Base-by-base conservation (phyloP, 2,329 filamentous ascomycete species). In the Ophiostoma triangulosporum region DNA sequence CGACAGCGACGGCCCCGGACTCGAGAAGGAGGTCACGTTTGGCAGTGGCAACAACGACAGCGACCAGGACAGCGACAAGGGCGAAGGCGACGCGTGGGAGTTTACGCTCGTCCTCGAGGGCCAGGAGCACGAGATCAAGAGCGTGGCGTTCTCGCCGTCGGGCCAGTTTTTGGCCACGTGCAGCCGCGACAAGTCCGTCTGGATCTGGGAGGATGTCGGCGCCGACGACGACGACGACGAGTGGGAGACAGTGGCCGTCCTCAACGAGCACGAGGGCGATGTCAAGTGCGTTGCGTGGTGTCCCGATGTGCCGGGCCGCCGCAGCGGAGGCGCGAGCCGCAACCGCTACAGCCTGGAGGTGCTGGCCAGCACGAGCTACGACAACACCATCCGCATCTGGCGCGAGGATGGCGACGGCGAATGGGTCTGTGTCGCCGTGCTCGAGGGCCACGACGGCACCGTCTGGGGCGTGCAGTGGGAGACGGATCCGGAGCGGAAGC, bases 201-300 rank as follows among this genome's bases (percentile, higher is more conserved):
- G 93, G 93, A 88, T 98, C 62, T 98, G 93, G 93, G 93, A 98
- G 69, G 93, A 97, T 66, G 78, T 96, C 52, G 78, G 79, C 36
- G 69, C 70, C 8, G 70, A 72, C 53, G 84, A 86, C 60, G 86
- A 84, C 15, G 90, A 95, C 53, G 91, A 95, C 66, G 93, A 97
- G 65, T 97, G 90, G 73, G 93, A 98, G 74, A 97, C 93, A 1
- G 83, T 97, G 15, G 93, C 91, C 0, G 91, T 97, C 52, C 75
- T 97, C 63, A 88, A 87, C 68, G 93, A 97, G 69, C 93, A 98
- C 66, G 86, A 90, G 48, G 90, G 87, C 22, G 93, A 98, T 68
- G 90, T 98, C 60, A 98, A 98, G 67, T 88, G 83, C 59, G 87
- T 98, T 1, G 80, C 83, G 3, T 98, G 93, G 93, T 90, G 93